A percentile compares a stretch with the other conserved stretches of the same genome.
Conservation (phyloP, 2,329 filamentous ascomycete species). For the Fusarium solani-melongenae region DNA sequence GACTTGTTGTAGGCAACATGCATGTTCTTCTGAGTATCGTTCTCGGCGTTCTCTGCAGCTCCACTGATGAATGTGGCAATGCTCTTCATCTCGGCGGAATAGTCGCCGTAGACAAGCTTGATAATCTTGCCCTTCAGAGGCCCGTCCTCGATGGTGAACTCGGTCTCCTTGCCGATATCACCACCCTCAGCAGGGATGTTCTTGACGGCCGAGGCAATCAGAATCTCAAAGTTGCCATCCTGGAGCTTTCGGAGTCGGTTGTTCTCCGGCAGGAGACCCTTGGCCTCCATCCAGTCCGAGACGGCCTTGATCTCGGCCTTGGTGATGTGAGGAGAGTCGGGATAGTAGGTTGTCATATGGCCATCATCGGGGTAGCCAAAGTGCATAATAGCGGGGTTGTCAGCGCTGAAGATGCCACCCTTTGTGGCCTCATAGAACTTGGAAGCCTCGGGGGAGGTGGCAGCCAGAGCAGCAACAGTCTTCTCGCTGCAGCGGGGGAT, state of each 20-base stretch:
- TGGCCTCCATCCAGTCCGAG: conserved; percentile 78
- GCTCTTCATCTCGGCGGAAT: conserved; percentile 76
- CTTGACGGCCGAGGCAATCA: conserved; percentile 77
- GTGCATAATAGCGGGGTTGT: conserved; percentile 74
- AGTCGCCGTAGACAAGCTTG: conserved; percentile 79
- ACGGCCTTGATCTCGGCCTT: conserved; percentile 79
- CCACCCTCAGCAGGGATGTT: conserved; percentile 70
- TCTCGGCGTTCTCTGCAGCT: conserved; percentile 76
- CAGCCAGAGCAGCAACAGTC: conserved; percentile 72
- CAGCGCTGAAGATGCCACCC: conserved; percentile 77
- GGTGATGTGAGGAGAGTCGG: conserved; percentile 78
- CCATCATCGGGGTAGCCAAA: conserved; percentile 80
- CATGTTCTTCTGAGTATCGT: conserved; percentile 80
- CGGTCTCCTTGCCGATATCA: conserved; percentile 74
- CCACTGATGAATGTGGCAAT: conserved; percentile 75
- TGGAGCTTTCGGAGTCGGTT: conserved; percentile 77
- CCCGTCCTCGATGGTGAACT: conserved; percentile 70
- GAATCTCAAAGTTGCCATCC: conserved; percentile 74
- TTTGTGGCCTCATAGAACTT: conserved; percentile 74
- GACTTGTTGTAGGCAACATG: conserved; percentile 79
- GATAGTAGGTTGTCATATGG: conserved; percentile 86
- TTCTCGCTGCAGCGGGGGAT: conserved; percentile 76
- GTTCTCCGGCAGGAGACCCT: conserved; percentile 79
- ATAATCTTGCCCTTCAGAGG: conserved; percentile 74
- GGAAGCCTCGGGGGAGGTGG: conserved; percentile 68